Percentiles rank a stretch among this genome's conserved stretches.
phyloP scores from a whole-genome alignment of 2,329 filamentous ascomycete species.

The Coniella vitis region DNA sequence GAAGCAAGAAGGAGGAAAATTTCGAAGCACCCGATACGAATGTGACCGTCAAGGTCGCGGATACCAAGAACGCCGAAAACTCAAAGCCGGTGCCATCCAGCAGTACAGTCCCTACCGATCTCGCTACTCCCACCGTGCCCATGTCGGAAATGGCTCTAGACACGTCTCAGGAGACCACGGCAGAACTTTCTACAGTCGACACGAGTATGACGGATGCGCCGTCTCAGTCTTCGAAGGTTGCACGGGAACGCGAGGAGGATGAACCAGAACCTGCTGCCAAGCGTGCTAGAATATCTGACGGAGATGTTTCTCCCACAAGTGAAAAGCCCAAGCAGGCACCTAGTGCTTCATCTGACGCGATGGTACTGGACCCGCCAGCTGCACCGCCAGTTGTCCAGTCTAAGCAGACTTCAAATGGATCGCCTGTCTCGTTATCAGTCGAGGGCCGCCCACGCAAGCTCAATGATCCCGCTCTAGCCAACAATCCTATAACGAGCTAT shows the following conservation, averaged over 20 bases:
- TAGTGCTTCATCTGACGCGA: slow-evolving; percentile 23
- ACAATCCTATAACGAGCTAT: slow-evolving; percentile 47
- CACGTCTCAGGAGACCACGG: slow-evolving; percentile 25
- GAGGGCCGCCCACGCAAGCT: slow-evolving; percentile 28
- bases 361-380: slow-evolving; percentile 24
- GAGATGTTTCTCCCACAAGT: slow-evolving; percentile 24
- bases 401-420: slow-evolving; percentile 22
- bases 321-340: slow-evolving; percentile 32
- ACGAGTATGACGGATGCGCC: slow-evolving; percentile 38
- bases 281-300: slow-evolving; percentile 58
- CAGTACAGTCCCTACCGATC: slow-evolving; percentile 26
- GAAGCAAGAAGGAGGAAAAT: not conserved
- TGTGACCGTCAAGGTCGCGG: not conserved
- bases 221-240: slow-evolving; percentile 47
- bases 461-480: slow-evolving; percentile 36
- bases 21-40: not conserved
- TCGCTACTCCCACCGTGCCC: slow-evolving; percentile 29
- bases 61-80: slow-evolving; percentile 3
- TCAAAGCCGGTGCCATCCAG: slow-evolving; percentile 20
- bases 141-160: slow-evolving; percentile 35
- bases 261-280: slow-evolving; percentile 66
- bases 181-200: slow-evolving; percentile 26
- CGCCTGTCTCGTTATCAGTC: slow-evolving; percentile 24
- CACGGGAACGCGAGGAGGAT: slow-evolving; percentile 75
- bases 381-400: slow-evolving; percentile 23